Evolutionary conservation across 2,329 filamentous ascomycete genomes (phyloP).

Genomic region (Tolypocladium capitatum): DNA sequence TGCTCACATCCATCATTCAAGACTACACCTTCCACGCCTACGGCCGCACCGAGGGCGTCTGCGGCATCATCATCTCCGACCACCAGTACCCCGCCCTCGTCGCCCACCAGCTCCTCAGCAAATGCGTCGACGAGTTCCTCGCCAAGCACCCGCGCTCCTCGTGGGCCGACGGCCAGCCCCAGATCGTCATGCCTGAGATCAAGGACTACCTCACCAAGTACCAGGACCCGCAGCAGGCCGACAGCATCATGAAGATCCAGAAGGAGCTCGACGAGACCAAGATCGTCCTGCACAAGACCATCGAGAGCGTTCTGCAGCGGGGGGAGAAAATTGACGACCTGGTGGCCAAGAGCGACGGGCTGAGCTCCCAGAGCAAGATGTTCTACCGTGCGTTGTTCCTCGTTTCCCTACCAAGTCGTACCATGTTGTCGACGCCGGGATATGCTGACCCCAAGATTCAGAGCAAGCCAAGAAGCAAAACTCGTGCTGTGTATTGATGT

Average conservation of each 20-base stretch:
- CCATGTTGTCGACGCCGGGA: not conserved
- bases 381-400: conserved; percentile 63
- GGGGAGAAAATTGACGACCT: conserved; percentile 95
- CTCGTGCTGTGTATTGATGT: conserved; percentile 62
- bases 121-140: conserved; percentile 79
- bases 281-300: conserved; percentile 93
- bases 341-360: conserved; percentile 81
- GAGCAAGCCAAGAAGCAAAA: conserved; percentile 68
- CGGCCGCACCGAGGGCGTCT: conserved; percentile 59
- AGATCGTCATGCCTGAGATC: conserved; percentile 56
- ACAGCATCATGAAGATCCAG: conserved; percentile 92
- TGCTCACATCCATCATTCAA: conserved; percentile 9
- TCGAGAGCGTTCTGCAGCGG: conserved; percentile 72
- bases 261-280: conserved; percentile 96
- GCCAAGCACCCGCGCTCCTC: conserved; percentile 57
- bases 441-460: conserved; percentile 10
- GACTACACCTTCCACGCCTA: conserved; percentile 70
- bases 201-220: conserved; percentile 63
- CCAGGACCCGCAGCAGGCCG: conserved; percentile 78
- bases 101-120: conserved; percentile 75
- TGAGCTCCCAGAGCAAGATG: conserved; percentile 92
- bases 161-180: conserved; percentile 43
- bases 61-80: conserved; percentile 66
- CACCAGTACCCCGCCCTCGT: conserved; percentile 64
- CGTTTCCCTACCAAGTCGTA: not conserved